phyloP scores from a whole-genome alignment of 2,329 filamentous ascomycete species.

The Phialemonium atrogriseum region DNA sequence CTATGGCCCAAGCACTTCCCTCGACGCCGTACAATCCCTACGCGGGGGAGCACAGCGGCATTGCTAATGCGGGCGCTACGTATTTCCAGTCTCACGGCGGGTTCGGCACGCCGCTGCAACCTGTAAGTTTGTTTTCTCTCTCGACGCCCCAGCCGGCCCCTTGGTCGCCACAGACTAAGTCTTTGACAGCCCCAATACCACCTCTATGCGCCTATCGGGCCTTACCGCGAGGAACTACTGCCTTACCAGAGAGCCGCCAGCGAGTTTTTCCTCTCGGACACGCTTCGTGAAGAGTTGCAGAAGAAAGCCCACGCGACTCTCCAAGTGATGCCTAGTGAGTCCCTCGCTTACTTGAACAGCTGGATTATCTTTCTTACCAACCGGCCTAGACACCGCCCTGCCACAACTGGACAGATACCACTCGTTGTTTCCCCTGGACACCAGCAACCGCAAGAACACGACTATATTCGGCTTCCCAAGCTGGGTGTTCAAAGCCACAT shows the following conservation, averaged over 20 bases:
- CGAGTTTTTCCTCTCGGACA: constrained; percentile 87
- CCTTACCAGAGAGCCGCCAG: constrained; percentile 81
- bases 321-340: constrained; percentile 71
- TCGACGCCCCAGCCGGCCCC: too few relatives aligned
- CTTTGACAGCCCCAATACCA: constrained; percentile 87
- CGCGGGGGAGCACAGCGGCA: constrained; percentile 57
- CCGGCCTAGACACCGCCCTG: constrained; percentile 37
- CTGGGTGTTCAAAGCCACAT: constrained; percentile 93
- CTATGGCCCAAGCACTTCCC: constrained; percentile 41
- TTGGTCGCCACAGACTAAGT: too few relatives aligned
- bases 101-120: constrained; percentile 48
- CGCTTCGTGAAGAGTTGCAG: constrained; percentile 78
- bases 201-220: constrained; percentile 79
- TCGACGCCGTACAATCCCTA: constrained; percentile 64
- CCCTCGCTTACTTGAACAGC: not conserved
- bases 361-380: not conserved
- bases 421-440: constrained; percentile 83
- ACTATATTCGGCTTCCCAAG: constrained; percentile 79
- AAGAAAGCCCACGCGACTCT: constrained; percentile 79
- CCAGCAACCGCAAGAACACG: constrained; percentile 67
- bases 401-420: constrained; percentile 81
- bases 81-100: constrained; percentile 48
- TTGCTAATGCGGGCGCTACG: constrained; percentile 54
- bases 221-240: constrained; percentile 71
- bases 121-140: constrained; percentile 34